Evolutionary conservation across 2,329 filamentous ascomycete genomes (phyloP).

Genomic region (Fusarium dimerum): DNA sequence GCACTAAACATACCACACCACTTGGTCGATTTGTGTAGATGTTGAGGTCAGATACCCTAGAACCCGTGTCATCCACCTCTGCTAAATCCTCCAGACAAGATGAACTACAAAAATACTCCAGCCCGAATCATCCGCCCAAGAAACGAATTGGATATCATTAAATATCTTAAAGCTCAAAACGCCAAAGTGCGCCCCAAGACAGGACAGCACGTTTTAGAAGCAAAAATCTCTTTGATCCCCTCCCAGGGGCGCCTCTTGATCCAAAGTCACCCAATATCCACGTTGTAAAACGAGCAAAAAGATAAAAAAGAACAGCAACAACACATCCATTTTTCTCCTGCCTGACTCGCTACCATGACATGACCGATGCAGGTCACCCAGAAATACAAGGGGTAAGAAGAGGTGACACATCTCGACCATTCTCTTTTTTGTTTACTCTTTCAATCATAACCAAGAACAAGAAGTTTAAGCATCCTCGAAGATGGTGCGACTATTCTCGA

Average conservation of each 20-base stretch:
- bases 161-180: constrained; percentile 33
- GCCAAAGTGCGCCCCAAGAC: constrained; percentile 17
- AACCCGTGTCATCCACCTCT: no score
- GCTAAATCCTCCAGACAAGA: no score
- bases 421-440: constrained; percentile 6
- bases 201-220: constrained; percentile 18
- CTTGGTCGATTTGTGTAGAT: no score
- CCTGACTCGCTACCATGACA: background rate
- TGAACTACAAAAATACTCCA: background rate
- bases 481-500: constrained; percentile 84
- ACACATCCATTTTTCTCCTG: background rate
- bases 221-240: constrained; percentile 3
- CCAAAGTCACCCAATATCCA: background rate
- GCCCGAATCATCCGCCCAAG: constrained; percentile 11
- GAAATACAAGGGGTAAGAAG: background rate
- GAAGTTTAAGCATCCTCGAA: constrained; percentile 56
- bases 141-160: constrained; percentile 35
- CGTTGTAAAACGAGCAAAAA: background rate
- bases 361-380: background rate
- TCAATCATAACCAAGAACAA: constrained; percentile 7
- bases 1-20: no score
- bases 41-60: no score
- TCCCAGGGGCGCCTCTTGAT: background rate
- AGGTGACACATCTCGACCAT: no score
- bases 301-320: background rate